Conservation (phyloP, 495 filamentous ascomycete species). For the Podospora pseudopauciseta region DNA sequence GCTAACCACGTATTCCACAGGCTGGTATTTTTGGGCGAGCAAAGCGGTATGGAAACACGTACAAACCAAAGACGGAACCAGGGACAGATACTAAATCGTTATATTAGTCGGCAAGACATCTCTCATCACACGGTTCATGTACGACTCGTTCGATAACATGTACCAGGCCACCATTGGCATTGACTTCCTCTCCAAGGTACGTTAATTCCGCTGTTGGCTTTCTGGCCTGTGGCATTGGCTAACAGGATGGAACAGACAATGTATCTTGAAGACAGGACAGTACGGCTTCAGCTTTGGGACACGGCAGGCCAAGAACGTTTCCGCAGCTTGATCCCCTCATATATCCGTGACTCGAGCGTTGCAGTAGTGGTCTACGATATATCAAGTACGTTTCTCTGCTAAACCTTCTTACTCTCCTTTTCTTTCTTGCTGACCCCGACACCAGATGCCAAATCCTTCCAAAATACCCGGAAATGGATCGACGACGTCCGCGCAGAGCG, state of each 20-base stretch:
- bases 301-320: constrained; percentile 97
- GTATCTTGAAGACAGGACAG: constrained; percentile 98
- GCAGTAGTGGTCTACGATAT: constrained; percentile 99
- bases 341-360: constrained; percentile 95
- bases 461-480: constrained; percentile 98
- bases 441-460: constrained; percentile 82
- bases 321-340: constrained; percentile 92
- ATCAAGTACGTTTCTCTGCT: constrained; percentile 55
- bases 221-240: constrained; percentile 14
- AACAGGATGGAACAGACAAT: constrained; percentile 65
- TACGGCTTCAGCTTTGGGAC: constrained; percentile 96
- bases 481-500: constrained; percentile 96
- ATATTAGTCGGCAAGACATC: constrained; percentile 94
- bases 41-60: constrained; percentile 70
- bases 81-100: constrained; percentile 18
- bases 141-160: constrained; percentile 99
- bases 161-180: constrained; percentile 99
- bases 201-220: constrained; percentile 16
- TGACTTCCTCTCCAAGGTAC: constrained; percentile 96
- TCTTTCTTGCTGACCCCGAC: constrained; percentile 7
- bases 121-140: constrained; percentile 98
- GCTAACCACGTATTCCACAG: constrained; percentile 42
- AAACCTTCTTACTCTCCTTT: not conserved
- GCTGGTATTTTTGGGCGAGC: constrained; percentile 94
- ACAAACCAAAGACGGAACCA: constrained; percentile 4